Evolutionary conservation across 1,139 yeast species (phyloP).

Genomic region (Candida tropicalis): DNA sequence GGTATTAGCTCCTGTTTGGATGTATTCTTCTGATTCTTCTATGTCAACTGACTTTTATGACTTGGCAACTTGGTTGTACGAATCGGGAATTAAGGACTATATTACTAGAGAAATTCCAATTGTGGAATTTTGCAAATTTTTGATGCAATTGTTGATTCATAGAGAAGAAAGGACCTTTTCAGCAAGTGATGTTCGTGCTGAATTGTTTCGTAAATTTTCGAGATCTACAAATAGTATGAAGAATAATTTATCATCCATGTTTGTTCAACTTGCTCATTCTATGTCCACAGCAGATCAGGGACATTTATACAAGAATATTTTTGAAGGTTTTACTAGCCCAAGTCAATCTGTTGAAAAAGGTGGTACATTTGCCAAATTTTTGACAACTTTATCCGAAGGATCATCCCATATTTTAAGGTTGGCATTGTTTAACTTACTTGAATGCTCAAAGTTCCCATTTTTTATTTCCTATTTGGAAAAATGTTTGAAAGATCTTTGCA

Average conservation of each 20-base stretch:
- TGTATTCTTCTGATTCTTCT: constrained; percentile 16
- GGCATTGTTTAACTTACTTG: constrained; percentile 44
- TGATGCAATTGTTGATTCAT: constrained; percentile 15
- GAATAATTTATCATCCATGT: constrained; percentile 6
- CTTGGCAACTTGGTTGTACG: constrained; percentile 34
- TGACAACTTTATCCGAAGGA: constrained; percentile 30
- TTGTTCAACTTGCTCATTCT: constrained; percentile 7
- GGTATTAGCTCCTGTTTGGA: constrained; percentile 18
- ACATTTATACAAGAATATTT: constrained; percentile 32
- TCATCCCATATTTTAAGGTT: constrained; percentile 32
- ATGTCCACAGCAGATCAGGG: constrained; percentile 21
- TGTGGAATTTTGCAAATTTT: constrained; percentile 23
- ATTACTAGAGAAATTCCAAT: constrained; percentile 27
- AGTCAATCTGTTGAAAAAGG: constrained; percentile 41
- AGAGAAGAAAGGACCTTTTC: constrained; percentile 13
- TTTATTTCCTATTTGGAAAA: constrained; percentile 32
- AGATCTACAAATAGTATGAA: constrained; percentile 23
- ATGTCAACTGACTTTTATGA: constrained; percentile 37
- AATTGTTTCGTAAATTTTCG: constrained; percentile 11
- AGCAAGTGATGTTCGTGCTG: constrained; percentile 6
- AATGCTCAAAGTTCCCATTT: constrained; percentile 35
- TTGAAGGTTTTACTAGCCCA: constrained; percentile 34
- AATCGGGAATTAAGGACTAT: constrained; percentile 31
- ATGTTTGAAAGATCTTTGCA: constrained; percentile 27
- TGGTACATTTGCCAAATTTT: constrained; percentile 41